Percentiles rank a stretch among this genome's conserved stretches.
Evolutionary conservation across 345 rosid species (phyloP).

Genomic region (Tarenaya hassleriana): DNA sequence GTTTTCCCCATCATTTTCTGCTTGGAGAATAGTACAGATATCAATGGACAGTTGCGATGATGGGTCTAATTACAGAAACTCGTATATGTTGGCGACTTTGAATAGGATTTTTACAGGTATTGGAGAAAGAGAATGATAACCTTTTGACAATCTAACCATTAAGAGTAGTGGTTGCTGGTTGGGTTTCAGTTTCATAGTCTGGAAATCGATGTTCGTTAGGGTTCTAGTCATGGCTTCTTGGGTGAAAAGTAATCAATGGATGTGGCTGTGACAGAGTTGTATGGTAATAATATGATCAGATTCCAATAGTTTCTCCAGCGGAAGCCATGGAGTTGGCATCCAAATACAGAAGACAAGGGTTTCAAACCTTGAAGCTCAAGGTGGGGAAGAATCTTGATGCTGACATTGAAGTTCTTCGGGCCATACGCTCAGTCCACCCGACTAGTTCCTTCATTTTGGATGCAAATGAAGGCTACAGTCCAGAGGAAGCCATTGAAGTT

Average conservation of each 20-base stretch:
- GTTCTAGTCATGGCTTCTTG: no score
- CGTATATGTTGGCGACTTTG: no score
- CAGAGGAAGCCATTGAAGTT: constrained; percentile 75
- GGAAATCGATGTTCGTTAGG: not conserved
- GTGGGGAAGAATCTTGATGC: constrained; percentile 75
- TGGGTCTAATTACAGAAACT: no score
- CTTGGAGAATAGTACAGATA: constrained; percentile 11
- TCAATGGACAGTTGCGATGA: no score
- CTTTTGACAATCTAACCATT: no score
- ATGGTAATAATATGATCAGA: constrained; percentile 37
- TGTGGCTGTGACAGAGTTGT: constrained; percentile 11
- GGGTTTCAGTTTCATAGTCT: not conserved
- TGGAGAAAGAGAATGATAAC: no score
- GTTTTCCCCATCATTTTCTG: no score
- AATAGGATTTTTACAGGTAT: no score
- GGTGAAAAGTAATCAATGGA: not conserved
- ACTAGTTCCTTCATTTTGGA: constrained; percentile 78
- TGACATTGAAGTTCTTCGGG: constrained; percentile 78
- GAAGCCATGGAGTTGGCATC: constrained; percentile 77
- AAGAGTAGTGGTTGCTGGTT: no score
- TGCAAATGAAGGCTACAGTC: constrained; percentile 87
- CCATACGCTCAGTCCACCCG: constrained; percentile 70
- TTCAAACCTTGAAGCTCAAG: constrained; percentile 82
- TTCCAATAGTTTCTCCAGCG: constrained; percentile 77
- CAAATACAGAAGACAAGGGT: constrained; percentile 63